Percentiles rank a stretch among this genome's conserved stretches.
Evolutionary conservation across 768 basidiomycete genomes (phyloP).

Genomic region (Coprinopsis strossmayeri): DNA sequence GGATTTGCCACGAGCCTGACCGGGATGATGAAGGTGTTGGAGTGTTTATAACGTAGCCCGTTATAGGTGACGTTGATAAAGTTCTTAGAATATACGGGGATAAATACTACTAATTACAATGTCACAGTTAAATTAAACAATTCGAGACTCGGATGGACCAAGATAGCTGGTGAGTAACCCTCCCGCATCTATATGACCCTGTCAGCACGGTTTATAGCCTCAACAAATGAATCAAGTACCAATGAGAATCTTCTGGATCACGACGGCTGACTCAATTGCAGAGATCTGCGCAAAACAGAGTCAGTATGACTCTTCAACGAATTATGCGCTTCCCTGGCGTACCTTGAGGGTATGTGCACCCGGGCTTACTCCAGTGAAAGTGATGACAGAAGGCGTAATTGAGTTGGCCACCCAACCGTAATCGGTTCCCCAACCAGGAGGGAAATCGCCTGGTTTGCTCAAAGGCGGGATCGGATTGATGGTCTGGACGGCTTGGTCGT

Average conservation of each 20-base stretch:
- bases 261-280: conserved; percentile 54
- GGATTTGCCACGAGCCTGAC: no score
- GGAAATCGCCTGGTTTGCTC: conserved; percentile 37
- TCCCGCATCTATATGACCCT: conserved; percentile 39
- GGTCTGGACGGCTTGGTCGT: conserved; percentile 33
- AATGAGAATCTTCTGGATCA: conserved; percentile 57
- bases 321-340: conserved; percentile 2
- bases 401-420: conserved; percentile 51
- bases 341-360: conserved; percentile 59
- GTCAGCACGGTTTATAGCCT: neutral
- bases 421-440: conserved; percentile 37
- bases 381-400: conserved; percentile 35
- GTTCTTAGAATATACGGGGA: no score
- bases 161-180: conserved; percentile 51
- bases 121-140: neutral
- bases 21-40: no score
- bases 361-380: conserved; percentile 33
- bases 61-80: no score
- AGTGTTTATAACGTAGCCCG: no score
- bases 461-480: conserved; percentile 38
- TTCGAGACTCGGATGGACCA: conserved; percentile 63
- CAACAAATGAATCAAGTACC: conserved; percentile 25
- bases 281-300: conserved; percentile 32
- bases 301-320: neutral
- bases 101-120: neutral